Conservation (phyloP, 2,329 filamentous ascomycete species). For the Arthrobotrys sphaeroides region DNA sequence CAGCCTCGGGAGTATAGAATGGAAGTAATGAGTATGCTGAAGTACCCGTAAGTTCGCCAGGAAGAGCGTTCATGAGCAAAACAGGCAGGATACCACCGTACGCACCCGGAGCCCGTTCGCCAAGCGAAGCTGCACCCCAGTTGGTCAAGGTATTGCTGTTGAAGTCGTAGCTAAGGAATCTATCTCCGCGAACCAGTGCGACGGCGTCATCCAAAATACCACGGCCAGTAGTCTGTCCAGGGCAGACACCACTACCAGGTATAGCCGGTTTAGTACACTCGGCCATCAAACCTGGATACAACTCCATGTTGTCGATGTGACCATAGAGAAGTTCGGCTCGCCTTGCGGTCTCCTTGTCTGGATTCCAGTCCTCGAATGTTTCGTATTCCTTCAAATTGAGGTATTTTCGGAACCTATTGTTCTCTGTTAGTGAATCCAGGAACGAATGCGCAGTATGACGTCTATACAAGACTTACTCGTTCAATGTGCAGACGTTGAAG, state of each 20-base stretch:
- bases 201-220: conserved; percentile 71
- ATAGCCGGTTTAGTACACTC: conserved; percentile 61
- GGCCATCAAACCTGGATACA: conserved; percentile 70
- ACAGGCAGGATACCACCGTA: conserved; percentile 50
- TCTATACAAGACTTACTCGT: conserved; percentile 63
- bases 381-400: conserved; percentile 66
- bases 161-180: conserved; percentile 67
- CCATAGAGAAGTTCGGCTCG: conserved; percentile 65
- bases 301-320: conserved; percentile 67
- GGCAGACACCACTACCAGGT: conserved; percentile 44
- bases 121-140: conserved; percentile 63
- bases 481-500: conserved; percentile 67
- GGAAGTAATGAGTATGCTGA: conserved; percentile 43
- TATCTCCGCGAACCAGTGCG: conserved; percentile 69
- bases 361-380: conserved; percentile 67
- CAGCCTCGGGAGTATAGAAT: conserved; percentile 49
- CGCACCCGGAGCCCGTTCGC: conserved; percentile 33
- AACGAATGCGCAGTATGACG: background rate
- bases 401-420: conserved; percentile 65
- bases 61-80: conserved; percentile 40
- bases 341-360: conserved; percentile 64
- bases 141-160: conserved; percentile 65
- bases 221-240: conserved; percentile 65
- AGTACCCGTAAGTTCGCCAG: conserved; percentile 30
- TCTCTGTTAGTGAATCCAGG: conserved; percentile 59